phyloP scores from a whole-genome alignment of 2,329 filamentous ascomycete species.

The Verticillium longisporum region DNA sequence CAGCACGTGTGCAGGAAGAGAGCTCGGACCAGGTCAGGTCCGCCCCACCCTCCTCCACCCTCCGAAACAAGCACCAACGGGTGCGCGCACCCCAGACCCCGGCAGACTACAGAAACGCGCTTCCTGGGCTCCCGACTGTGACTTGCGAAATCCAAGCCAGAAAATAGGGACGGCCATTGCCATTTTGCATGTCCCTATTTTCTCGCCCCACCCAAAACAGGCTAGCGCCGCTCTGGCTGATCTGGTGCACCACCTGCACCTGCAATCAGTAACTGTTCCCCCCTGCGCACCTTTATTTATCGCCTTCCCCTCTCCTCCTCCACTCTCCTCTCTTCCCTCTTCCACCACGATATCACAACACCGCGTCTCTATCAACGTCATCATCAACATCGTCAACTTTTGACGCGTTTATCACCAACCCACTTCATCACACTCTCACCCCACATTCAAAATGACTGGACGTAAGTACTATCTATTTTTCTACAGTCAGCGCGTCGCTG shows the following conservation, averaged over 20 bases:
- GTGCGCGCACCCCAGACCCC: not conserved
- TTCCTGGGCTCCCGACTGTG: slow-evolving; percentile 3
- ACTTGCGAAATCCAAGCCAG: slow-evolving; percentile 8
- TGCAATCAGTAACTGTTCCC: slow-evolving; percentile 13
- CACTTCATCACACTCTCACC: slow-evolving; percentile 8
- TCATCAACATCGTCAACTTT: slow-evolving; percentile 12
- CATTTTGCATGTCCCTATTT: slow-evolving; percentile 9
- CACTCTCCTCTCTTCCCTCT: slow-evolving; percentile 10
- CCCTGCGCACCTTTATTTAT: slow-evolving; percentile 12
- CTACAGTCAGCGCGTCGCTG: slow-evolving; percentile 13
- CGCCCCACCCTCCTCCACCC: not conserved
- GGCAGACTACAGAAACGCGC: slow-evolving; percentile 3
- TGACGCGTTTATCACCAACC: slow-evolving; percentile 6
- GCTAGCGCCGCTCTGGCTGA: slow-evolving; percentile 12
- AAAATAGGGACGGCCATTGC: slow-evolving; percentile 10
- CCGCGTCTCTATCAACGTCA: slow-evolving; percentile 11
- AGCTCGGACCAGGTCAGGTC: not conserved
- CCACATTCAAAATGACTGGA: slow-evolving; percentile 60
- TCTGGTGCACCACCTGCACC: slow-evolving; percentile 7
- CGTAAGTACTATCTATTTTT: slow-evolving; percentile 45
- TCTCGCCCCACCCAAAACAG: slow-evolving; percentile 11
- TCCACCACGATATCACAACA: slow-evolving; percentile 12
- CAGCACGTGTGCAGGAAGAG: not conserved
- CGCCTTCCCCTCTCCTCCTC: slow-evolving; percentile 8
- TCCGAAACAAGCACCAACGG: not conserved